phyloP scores from a whole-genome alignment of 2,329 filamentous ascomycete species.

The Trichoderma endophyticum region DNA sequence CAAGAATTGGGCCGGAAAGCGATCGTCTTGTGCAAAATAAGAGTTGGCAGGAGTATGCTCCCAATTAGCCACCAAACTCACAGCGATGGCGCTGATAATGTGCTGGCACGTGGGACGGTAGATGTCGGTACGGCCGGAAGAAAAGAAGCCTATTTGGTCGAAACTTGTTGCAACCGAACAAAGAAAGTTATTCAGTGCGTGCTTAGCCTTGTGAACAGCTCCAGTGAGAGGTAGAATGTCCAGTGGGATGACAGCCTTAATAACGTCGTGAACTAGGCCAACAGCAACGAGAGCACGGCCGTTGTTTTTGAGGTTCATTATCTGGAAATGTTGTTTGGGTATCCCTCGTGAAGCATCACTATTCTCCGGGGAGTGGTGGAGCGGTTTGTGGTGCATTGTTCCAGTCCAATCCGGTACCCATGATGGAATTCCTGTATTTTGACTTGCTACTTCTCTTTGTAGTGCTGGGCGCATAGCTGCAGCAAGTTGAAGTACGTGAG shows the following conservation, averaged over 20 bases:
- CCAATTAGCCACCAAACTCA: conserved; percentile 1
- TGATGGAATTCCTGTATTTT: neutral
- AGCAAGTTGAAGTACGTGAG: conserved; percentile 2
- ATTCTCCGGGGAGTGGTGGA: neutral
- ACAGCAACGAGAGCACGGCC: neutral
- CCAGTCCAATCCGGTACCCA: conserved; percentile 1
- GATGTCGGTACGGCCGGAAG: neutral
- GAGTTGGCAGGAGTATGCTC: neutral
- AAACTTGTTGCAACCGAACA: neutral
- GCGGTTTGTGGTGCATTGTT: neutral
- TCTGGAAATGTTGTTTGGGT: neutral
- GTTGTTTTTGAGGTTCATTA: neutral
- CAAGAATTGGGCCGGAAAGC: neutral
- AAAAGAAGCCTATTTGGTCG: neutral
- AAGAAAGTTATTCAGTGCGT: neutral
- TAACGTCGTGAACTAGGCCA: neutral
- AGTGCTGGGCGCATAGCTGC: neutral
- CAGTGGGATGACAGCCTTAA: neutral
- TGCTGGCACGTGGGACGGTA: neutral
- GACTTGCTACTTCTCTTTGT: no score
- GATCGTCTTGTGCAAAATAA: neutral
- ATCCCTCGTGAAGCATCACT: neutral
- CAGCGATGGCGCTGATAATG: neutral
- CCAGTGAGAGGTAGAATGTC: neutral
- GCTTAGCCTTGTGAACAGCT: neutral